Base-by-base conservation (phyloP, 129 eudicot genomes). In the Artemisia tridentata region DNA sequence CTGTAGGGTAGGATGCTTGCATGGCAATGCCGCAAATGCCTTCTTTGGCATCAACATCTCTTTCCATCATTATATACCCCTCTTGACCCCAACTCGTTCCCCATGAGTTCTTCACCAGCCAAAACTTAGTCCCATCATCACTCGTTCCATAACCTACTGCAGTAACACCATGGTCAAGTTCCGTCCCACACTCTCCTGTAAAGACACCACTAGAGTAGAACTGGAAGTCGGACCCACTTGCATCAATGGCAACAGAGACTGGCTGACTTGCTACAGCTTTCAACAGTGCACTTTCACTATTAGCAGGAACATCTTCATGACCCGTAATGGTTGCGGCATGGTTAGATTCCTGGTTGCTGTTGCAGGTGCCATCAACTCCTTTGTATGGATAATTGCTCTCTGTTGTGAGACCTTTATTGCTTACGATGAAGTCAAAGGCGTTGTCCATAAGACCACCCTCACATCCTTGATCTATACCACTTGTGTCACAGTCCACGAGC, bases 261-360 rank as follows among this genome's bases (percentile, higher is more conserved):
- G 81, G 81, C 46, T 70, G 81, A 63, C 76, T 53, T 4, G 81
- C 71, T 46, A 77, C 81, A 63, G 81, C 79, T 21, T 79, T 72
- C 62, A 72, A 59, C 41, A 56, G 23, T 19, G 78, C 73, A 56
- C 82, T 71, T 46, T 78, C 78, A 9, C 78, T 76, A 70, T 76
- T 75, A 17, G 80, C 73, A 10, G 80, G 80, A 17, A 75, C 80
- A 45, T 75, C 80, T 75, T 68, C 80, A 19, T 70, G 60, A 16
- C 81, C 74, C 3, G 77, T 78, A 38, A 78, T 71, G 10, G 46
- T 55, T 29, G 68, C 70, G 8, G 80, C 70, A 48, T 48, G 41
- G 61, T 76, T 76, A 11, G 80, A 46, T 54, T 50, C 74, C 56
- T 76, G n/a, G 16, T 57, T 68, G 75, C 52, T 29, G 61, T 60